Base-by-base conservation (phyloP, 495 filamentous ascomycete species). In the Xanthoparmelia taractica region DNA sequence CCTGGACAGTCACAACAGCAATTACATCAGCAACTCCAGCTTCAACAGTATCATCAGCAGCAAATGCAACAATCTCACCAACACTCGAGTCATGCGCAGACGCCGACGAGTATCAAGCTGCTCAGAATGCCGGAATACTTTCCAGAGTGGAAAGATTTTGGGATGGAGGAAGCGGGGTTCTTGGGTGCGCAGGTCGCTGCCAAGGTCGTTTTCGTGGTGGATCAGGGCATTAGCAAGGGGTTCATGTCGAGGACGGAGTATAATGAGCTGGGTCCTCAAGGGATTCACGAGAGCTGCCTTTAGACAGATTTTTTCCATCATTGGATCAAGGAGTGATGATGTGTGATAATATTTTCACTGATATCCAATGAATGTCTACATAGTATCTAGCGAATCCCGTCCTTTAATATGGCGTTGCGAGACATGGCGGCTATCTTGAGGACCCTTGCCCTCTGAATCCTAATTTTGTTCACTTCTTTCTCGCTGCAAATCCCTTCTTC, bases 91-190 rank as follows among this genome's bases (percentile, higher is more conserved):
- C 91, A 96, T 70, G 87, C 86, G 33, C 94, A 97, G 74, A 95
- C 91, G 23, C 94, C 95, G 0, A 94, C 86, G 13, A 87, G 80
- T 33, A 91, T 97, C 73, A 93, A 91, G 76, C 75, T 85, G 29
- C 80, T 88, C 15, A 85, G 84, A 64, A 80, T 87, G 62, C 92
- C 94, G 3, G 86, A 91, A 55, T 97, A 97, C 71, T 89, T 97
- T 69, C 83, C 89, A 13, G 94, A 97, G 71, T 97, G 91, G 91
- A 91, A 91, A 65, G 92, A 96, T 69, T 82, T 85, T 23, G 87
- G 87, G 50, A 76, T 80, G 69, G 87, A 91, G 68, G 88, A 92
- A 68, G 84, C 82, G n/a, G 79, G 83, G 52, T 95, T 96, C 77
- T 75, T 96, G 17, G 91, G 90, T 23, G 85, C 88, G 8, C 87